A percentile compares a stretch with the other conserved stretches of the same genome.
Evolutionary conservation across 31 red algal species (phyloP).

Genomic region (Odonthalia washingtoniensis): DNA sequence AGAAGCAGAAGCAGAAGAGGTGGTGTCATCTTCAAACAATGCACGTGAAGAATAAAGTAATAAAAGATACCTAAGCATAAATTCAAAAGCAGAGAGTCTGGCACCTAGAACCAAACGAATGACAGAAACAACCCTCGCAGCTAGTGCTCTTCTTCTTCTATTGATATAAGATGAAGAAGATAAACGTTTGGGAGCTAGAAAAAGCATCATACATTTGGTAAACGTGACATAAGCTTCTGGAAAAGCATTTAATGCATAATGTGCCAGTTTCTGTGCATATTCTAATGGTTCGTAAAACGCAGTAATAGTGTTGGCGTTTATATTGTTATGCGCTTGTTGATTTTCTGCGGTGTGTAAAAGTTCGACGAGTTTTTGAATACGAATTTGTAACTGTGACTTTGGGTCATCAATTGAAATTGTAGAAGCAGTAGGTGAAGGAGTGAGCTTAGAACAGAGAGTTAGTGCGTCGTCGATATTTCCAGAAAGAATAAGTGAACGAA

Average conservation of each 20-base stretch:
- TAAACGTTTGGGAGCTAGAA: constrained; percentile 42
- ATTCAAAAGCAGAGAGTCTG: constrained; percentile 53
- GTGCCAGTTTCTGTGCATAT: constrained; percentile 64
- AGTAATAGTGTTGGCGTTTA: constrained; percentile 10
- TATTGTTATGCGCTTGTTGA: constrained; percentile 14
- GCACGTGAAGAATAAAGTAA: constrained; percentile 66
- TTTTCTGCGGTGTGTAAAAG: constrained; percentile 57
- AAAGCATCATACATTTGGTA: constrained; percentile 70
- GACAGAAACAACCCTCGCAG: constrained; percentile 48
- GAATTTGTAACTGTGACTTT: constrained; percentile 54
- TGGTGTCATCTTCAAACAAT: too few species aligned
- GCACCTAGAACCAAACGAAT: constrained; percentile 41
- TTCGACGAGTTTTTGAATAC: constrained; percentile 70
- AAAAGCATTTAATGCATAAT: constrained; percentile 69
- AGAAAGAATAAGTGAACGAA: constrained; percentile 59
- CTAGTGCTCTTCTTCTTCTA: constrained; percentile 40
- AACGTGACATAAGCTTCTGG: constrained; percentile 70
- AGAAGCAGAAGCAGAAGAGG: too few species aligned
- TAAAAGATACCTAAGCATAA: constrained; percentile 59
- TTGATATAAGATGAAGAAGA: constrained; percentile 38
- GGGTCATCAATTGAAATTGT: constrained; percentile 44
- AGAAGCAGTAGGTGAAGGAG: not conserved
- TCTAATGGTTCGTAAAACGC: constrained; percentile 41
- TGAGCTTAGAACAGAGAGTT: constrained; percentile 23
- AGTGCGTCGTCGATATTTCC: constrained; percentile 55